Evolutionary conservation across 139 green algal species (phyloP), one percentile per base, ranked within the genome.

Genomic region (Klebsormidium nitens): DNA sequence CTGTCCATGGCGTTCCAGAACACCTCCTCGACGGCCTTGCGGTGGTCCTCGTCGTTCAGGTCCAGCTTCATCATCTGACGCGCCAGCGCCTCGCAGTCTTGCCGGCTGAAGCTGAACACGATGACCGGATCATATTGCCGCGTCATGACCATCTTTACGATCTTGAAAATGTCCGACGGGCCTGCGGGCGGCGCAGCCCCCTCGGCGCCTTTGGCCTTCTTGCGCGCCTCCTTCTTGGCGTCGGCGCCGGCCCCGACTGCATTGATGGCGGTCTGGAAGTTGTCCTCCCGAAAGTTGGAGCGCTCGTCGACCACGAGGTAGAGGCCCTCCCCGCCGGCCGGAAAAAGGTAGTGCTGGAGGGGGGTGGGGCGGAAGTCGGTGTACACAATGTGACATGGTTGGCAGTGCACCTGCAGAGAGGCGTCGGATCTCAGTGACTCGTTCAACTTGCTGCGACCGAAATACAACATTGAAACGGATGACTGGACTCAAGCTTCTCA

Each of bases 81-180:
- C 8, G 84, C 81, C 58, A 89, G 72, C 50, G 52, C 59, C 76
- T 94, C 87, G 69, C 78, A 87, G 60, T 91, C 80, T n/a, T 72
- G 71, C 61, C 89, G 89, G 69, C 67, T 85, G 79, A 94, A 94
- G 55, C 66, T 82, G 80, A 94, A 94, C 3, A 94, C 78, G 70
- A 94, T 92, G n/a, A 67, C 48, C n/a, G 92, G 92, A 76, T 97
- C 89, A 52, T 87, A 95, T 76, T 89, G 85, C 2, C 86, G 66
- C 50, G 88, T 74, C 71, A 95, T 88, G 36, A 95, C 81, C 89
- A 95, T 96, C 32, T 79, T 77, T 47, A 96, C 86, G 36, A 98
- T 82, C 77, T 93, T 95, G 83, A 84, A 90, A 66, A 96, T 91
- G 79, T 97, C 90, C n/a, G n/a, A n/a, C n/a, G 19, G 19, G 23